These are phyloP conservation scores for Fusarium nodosum DNA, from an alignment of 2,329 filamentous ascomycete species.

Conservation along the genomic window DNA sequence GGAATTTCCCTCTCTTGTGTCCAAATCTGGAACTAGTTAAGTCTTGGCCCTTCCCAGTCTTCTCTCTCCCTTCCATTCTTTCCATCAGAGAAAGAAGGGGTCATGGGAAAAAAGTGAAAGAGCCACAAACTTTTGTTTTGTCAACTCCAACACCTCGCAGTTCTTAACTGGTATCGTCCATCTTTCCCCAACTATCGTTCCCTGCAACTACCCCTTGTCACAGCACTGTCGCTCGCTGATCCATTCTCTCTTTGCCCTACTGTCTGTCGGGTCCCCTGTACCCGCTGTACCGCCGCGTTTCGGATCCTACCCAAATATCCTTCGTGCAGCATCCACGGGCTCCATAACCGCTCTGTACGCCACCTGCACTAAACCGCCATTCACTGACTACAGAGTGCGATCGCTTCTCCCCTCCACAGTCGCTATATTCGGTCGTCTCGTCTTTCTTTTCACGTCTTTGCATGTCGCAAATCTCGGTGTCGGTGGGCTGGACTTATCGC, in stretches of 20 bases:
- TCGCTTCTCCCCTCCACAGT: conserved; percentile 34
- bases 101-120: neutral
- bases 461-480: conserved; percentile 25
- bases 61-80: conserved; percentile 30
- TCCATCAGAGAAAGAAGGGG: conserved; percentile 3
- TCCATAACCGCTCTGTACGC: conserved; percentile 18
- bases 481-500: conserved; percentile 3
- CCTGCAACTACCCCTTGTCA: conserved; percentile 37
- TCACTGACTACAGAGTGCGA: conserved; percentile 32
- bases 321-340: conserved; percentile 30
- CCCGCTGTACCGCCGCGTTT: conserved; percentile 40
- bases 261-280: conserved; percentile 23
- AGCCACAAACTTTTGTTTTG: conserved; percentile 5
- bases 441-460: conserved; percentile 11
- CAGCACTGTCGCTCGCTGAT: conserved; percentile 44
- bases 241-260: conserved; percentile 23
- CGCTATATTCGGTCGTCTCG: conserved; percentile 20
- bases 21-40: conserved; percentile 31
- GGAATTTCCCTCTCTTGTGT: conserved; percentile 31
- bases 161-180: conserved; percentile 19
- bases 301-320: conserved; percentile 43
- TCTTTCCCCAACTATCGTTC: conserved; percentile 25
- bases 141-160: conserved; percentile 27
- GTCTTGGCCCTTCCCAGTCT: conserved; percentile 29
- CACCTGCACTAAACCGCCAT: conserved; percentile 29